phyloP scores from a whole-genome alignment of 805 yeast species.

The Suhomyces sp. region DNA sequence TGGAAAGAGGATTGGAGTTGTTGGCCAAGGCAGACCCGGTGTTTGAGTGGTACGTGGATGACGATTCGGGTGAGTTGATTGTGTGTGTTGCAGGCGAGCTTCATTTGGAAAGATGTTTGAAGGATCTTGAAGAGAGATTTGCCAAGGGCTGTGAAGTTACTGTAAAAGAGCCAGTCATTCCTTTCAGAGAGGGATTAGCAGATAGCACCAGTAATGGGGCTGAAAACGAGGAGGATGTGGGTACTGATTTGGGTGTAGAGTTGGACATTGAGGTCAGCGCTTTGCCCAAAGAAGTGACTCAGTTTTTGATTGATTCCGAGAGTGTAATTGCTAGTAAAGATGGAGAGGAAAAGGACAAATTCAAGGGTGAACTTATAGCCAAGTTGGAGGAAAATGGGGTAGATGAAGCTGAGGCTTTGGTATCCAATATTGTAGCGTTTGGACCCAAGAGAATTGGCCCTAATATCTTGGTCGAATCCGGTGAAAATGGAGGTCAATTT shows the following conservation, averaged over 20 bases:
- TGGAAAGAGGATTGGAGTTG: conserved; percentile 75
- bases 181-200: conserved; percentile 82
- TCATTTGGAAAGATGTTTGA: conserved; percentile 90
- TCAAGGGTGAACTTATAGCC: conserved; percentile 12
- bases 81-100: conserved; percentile 95
- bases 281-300: conserved; percentile 48
- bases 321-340: conserved; percentile 34
- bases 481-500: conserved; percentile 24
- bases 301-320: conserved; percentile 49
- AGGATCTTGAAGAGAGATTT: conserved; percentile 85
- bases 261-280: conserved; percentile 58
- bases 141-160: conserved; percentile 82
- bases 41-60: conserved; percentile 76
- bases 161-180: conserved; percentile 89
- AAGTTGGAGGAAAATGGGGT: conserved; percentile 18
- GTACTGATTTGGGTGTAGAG: conserved; percentile 40
- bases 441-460: conserved; percentile 80
- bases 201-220: conserved; percentile 27
- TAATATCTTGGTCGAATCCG: conserved; percentile 63
- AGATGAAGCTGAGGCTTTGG: conserved; percentile 15
- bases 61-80: conserved; percentile 88
- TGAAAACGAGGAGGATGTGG: conserved; percentile 28
- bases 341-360: conserved; percentile 11
- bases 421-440: conserved; percentile 51
- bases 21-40: conserved; percentile 92